A percentile compares a stretch with the other conserved stretches of the same genome.
Evolutionary conservation across 257 asterid genomes (phyloP).

Genomic region (Solanum pimpinellifolium): DNA sequence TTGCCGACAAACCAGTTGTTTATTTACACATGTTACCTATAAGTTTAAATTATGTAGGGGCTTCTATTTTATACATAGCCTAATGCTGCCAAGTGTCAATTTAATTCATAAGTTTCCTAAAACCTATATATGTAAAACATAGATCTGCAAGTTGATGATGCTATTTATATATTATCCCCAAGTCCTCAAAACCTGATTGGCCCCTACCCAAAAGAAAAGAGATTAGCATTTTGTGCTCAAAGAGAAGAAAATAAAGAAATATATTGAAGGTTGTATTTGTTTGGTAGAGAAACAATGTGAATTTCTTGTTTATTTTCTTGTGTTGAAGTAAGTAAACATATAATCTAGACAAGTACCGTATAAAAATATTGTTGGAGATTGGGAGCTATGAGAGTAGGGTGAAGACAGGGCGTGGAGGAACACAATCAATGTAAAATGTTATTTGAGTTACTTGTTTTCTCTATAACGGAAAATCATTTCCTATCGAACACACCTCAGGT

Average conservation of each 20-base stretch:
- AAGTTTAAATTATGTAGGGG: background rate
- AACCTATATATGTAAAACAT: background rate
- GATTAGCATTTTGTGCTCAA: background rate
- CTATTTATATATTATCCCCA: background rate
- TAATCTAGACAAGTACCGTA: background rate
- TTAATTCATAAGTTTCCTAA: background rate
- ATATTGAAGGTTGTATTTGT: background rate
- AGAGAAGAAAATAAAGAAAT: background rate
- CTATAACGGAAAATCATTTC: background rate
- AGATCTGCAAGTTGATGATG: background rate
- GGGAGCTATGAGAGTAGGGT: background rate
- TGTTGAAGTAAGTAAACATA: no score
- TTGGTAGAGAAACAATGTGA: background rate
- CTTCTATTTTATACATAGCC: background rate
- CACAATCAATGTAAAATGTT: background rate
- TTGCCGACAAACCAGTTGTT: background rate
- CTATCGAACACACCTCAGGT: background rate
- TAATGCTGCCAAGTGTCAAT: background rate
- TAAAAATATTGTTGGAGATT: background rate
- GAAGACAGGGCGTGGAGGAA: background rate
- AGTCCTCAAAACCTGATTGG: background rate
- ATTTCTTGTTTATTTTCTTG: no score
- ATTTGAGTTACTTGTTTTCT: background rate
- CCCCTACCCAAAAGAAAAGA: background rate
- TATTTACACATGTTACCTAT: background rate